phyloP scores from a whole-genome alignment of 768 basidiomycete species.

The Russula sp. region DNA sequence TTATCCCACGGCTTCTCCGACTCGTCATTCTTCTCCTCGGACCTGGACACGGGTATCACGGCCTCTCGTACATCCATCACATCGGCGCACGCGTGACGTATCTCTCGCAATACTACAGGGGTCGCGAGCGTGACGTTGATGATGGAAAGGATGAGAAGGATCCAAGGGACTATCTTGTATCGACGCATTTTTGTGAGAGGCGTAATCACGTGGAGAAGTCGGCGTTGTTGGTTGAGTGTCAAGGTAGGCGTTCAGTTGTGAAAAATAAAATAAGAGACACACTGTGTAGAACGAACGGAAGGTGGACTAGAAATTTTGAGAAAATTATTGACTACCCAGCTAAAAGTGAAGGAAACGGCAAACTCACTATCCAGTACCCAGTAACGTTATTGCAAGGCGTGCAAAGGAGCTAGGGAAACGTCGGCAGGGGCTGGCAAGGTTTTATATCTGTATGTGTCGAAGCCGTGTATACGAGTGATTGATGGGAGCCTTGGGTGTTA shows the following conservation, averaged over 20 bases:
- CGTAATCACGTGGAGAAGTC: not conserved
- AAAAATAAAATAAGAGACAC: no score
- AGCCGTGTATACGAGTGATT: not conserved
- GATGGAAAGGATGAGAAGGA: no score
- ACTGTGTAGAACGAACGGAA: not conserved
- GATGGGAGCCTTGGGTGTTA: not conserved
- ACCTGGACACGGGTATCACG: no score
- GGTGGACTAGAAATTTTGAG: not conserved
- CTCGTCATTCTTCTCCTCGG: no score
- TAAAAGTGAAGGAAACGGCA: not conserved
- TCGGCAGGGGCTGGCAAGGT: no score
- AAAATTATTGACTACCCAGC: not conserved
- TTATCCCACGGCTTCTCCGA: no score
- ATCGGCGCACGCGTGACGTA: no score
- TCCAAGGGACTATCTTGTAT: no score
- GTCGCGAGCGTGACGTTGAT: no score
- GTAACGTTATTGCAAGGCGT: not conserved
- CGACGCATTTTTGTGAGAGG: no score
- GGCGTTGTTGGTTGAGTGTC: not conserved
- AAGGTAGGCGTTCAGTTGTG: not conserved
- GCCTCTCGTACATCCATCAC: no score
- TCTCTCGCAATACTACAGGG: no score
- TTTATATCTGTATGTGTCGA: constrained; percentile 1
- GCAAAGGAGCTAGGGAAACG: constrained; percentile 4
- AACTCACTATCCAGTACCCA: constrained; percentile 21